A percentile compares a stretch with the other conserved stretches of the same genome.
Conservation (phyloP, 2,329 filamentous ascomycete species). For the Penicillium digitatum region DNA sequence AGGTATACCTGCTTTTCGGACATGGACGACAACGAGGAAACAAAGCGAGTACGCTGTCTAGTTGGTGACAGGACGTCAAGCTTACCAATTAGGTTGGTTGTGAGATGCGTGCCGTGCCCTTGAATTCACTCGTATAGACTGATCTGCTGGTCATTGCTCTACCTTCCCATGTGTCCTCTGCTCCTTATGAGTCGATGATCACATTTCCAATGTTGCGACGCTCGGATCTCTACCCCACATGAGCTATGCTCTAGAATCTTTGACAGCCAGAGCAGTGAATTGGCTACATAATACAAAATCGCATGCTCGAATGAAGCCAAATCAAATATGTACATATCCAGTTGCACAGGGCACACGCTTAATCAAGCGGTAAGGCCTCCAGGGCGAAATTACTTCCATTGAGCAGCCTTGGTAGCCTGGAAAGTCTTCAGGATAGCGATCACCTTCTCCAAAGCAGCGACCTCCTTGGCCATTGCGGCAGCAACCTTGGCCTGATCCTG, state of each 20-base stretch:
- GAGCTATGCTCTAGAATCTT: neutral
- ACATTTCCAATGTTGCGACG: neutral
- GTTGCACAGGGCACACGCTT: constrained; percentile 7
- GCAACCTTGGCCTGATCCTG: constrained; percentile 53
- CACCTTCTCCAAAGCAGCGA: constrained; percentile 71
- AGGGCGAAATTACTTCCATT: constrained; percentile 35
- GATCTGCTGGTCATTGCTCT: neutral
- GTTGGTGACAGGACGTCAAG: neutral
- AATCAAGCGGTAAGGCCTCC: constrained; percentile 5
- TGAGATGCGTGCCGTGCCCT: neutral
- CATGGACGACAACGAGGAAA: neutral
- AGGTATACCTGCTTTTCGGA: neutral
- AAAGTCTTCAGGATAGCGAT: constrained; percentile 71
- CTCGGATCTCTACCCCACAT: neutral
- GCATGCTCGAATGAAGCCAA: constrained; percentile 16
- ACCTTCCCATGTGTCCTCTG: neutral
- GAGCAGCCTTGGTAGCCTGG: constrained; percentile 52
- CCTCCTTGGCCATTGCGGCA: constrained; percentile 64
- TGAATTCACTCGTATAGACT: neutral
- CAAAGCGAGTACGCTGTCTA: neutral
- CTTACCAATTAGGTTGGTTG: neutral
- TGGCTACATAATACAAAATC: constrained; percentile 16
- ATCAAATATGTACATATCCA: constrained; percentile 25
- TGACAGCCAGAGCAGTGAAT: constrained; percentile 3
- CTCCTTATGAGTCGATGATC: neutral